A percentile compares a stretch with the other conserved stretches of the same genome.
Evolutionary conservation across 1,284 basidiomycete species (phyloP).

Genomic region (Leccinum insigne): DNA sequence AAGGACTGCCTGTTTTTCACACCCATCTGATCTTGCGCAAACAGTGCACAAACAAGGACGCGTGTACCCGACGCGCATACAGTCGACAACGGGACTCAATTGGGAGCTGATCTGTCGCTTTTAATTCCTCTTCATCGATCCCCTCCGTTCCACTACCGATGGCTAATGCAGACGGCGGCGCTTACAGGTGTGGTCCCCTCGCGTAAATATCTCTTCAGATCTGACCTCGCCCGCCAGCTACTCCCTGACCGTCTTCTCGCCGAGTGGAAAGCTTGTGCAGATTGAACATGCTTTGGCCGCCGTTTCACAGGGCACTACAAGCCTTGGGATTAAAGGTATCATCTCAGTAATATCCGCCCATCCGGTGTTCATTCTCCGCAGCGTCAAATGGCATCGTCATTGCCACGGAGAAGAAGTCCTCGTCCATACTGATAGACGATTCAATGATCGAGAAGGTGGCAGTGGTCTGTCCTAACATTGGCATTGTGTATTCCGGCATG

Average conservation of each 20-base stretch:
- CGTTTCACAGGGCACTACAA: conserved; percentile 95
- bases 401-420: conserved; percentile 98
- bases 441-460: conserved; percentile 97
- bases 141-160: conserved; percentile 37
- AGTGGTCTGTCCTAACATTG: conserved; percentile 97
- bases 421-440: conserved; percentile 97
- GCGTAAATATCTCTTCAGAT: conserved; percentile 17
- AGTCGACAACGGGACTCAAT: conserved; percentile 2
- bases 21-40: conserved; percentile 17
- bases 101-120: conserved; percentile 18
- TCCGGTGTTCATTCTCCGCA: conserved; percentile 37
- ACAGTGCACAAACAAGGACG: conserved; percentile 31
- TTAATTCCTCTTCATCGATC: conserved; percentile 17
- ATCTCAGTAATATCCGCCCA: conserved; percentile 22
- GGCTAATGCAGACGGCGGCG: conserved; percentile 77
- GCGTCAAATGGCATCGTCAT: conserved; percentile 99
- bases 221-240: conserved; percentile 60
- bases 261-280: conserved; percentile 97
- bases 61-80: conserved; percentile 33
- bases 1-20: conserved; percentile 13
- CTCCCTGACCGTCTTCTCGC: conserved; percentile 98
- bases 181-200: conserved; percentile 62
- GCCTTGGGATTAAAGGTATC: conserved; percentile 96
- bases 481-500: conserved; percentile 99
- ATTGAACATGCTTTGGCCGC: conserved; percentile 99